Evolutionary conservation across 2,329 filamentous ascomycete species (phyloP), one percentile per base, ranked within the genome.

Genomic region (Alternaria sp.): DNA sequence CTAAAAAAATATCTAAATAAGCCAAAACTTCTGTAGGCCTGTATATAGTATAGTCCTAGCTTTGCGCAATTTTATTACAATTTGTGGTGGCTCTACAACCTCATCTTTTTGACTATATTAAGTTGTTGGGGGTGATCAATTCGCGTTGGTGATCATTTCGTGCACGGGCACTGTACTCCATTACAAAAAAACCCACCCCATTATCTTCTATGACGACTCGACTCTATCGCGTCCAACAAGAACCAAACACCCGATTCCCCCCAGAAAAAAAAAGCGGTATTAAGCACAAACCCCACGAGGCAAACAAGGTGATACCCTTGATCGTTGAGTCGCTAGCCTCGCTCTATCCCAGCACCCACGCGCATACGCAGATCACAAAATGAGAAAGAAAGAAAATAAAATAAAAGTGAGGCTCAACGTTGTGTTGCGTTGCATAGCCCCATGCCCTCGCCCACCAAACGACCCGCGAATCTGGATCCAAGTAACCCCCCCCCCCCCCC

Each of bases 381-480:
- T 17, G 17, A 17, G 17, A 17, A 17, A 17, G 17, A 17, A 17
- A 17, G 17, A 17, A 17, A 17, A 17, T n/a, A n/a, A n/a, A n/a
- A 6, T 6, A 29, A 39, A 14, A 54, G 34, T 55, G 57, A 63
- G 60, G 60, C 57, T 49, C 44, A 60, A 52, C 49, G 50, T 54
- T 42, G 28, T 40, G 17, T 40, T 10, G 3, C 29, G 39, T 23
- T 34, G n/a, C 17, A 24, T 5, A 7, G 26, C 6, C 23, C 14
- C 9, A 11, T 31, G 2, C 0, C 28, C 21, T 42, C 50, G 29
- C 21, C 44, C 44, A 26, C 31, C 5, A 14, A 14, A 14, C 21
- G 7, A n/a, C 0, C 5, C 13, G 31, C 29, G 44, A 36, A 48
- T 1, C 31, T 26, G 13, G 13, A 4, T n/a, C 31, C 14, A 7